Conservation (phyloP, 2,329 filamentous ascomycete species). For the Claviceps lovelessii region DNA sequence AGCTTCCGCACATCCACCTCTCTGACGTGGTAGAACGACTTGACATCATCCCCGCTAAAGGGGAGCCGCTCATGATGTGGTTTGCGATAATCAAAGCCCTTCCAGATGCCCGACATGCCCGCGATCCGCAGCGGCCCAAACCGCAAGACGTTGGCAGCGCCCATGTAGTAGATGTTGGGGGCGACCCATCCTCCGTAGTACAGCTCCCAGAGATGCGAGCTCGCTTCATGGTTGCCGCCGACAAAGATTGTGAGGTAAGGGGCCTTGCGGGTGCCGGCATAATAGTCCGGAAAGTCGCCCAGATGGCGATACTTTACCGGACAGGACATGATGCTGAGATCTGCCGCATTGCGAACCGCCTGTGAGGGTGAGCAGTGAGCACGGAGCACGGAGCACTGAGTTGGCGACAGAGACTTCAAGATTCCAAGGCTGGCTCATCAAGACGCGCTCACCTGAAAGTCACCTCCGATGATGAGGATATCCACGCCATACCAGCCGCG, state of each 20-base stretch:
- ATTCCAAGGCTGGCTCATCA: not conserved
- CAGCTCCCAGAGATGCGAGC: slow-evolving; percentile 78
- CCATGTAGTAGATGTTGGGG: slow-evolving; percentile 93
- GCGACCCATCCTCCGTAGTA: slow-evolving; percentile 97
- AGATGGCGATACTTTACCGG: slow-evolving; percentile 76
- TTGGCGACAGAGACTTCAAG: no score
- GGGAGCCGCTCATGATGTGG: slow-evolving; percentile 75
- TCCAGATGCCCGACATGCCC: slow-evolving; percentile 89
- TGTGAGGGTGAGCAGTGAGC: slow-evolving; percentile 18
- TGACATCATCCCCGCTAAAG: slow-evolving; percentile 62
- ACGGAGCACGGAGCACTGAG: no score
- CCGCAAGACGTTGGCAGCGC: slow-evolving; percentile 76
- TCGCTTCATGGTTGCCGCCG: slow-evolving; percentile 89
- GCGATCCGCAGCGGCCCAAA: slow-evolving; percentile 77
- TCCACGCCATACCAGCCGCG: slow-evolving; percentile 74
- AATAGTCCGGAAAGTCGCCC: slow-evolving; percentile 90
- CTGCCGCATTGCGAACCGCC: slow-evolving; percentile 76
- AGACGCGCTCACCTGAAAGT: slow-evolving; percentile 58
- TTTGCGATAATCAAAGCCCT: slow-evolving; percentile 73
- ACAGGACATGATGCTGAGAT: slow-evolving; percentile 79
- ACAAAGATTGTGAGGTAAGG: slow-evolving; percentile 88
- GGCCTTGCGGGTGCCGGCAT: slow-evolving; percentile 60
- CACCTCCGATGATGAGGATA: slow-evolving; percentile 84
- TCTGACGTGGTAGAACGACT: slow-evolving; percentile 75
- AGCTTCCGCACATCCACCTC: slow-evolving; percentile 87